Evolutionary conservation across 306 rosid species (phyloP), one percentile per base, ranked within the genome.

Genomic region (Cucumis melo): DNA sequence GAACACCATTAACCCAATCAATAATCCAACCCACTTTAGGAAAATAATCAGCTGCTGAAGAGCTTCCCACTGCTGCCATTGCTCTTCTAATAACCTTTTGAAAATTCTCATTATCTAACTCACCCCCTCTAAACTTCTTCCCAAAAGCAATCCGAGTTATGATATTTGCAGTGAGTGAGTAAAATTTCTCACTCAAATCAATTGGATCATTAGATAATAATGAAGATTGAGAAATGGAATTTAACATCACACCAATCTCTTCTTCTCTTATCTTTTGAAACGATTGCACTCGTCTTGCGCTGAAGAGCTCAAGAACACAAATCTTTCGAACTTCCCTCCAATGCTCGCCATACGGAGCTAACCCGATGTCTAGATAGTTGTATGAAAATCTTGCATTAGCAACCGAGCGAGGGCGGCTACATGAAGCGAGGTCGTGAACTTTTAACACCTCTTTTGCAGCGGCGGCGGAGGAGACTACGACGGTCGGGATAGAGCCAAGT

Each of bases 81-180:
- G 70, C 79, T 16, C 79, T 80, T 3, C 68, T 51, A 5, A 87
- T 8, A n/a, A 82, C 17, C 0, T 42, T 29, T 19, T 21, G 60
- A 60, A 89, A 73, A 13, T 27, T 75, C 3, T 67, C 74, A 10
- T n/a, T 57, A 8, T 82, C 71, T 46, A 23, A 27, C 2, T 61
- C 72, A 2, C 41, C 36, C 6, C 79, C 74, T 6, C 24, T 8
- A 4, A 65, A 68, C 17, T 66, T 80, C 54, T 39, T 78, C 24
- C 96, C 90, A 7, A 82, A 87, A 72, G 88, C 91, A 34, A 87
- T 75, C 38, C 86, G 75, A 6, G 58, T 20, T 13, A 13, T 71
- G 1, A 72, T 27, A 4, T 17, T 48, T 5, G 59, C 59, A 1
- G 24, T 72, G 12, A 72, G 15, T 23, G 15, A 7, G 41, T 44